Conservation (phyloP, 176 grass and related monocot genomes). For the Neostapfia colusana region DNA sequence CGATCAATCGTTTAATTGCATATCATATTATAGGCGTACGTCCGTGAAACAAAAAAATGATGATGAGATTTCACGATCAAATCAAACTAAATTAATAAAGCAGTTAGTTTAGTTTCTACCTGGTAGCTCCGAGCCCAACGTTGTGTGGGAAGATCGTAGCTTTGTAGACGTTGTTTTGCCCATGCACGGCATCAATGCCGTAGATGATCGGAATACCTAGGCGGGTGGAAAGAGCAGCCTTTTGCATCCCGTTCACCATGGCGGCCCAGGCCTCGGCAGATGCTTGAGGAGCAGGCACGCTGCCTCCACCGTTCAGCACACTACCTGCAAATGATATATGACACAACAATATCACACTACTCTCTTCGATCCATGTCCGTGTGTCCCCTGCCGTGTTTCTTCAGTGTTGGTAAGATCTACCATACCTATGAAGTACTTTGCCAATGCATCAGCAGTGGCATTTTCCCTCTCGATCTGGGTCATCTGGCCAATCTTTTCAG, state of each 20-base stretch:
- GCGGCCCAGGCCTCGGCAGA: constrained; percentile 45
- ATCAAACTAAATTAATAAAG: not conserved
- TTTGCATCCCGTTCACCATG: no score
- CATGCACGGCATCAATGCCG: no score
- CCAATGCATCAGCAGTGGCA: constrained; percentile 45
- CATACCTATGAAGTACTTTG: constrained; percentile 70
- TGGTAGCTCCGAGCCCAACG: not conserved
- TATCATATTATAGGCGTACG: no score
- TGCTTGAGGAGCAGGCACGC: constrained; percentile 59
- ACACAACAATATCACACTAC: constrained; percentile 22
- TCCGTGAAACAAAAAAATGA: no score
- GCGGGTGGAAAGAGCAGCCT: no score
- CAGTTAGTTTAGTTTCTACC: constrained; percentile 45
- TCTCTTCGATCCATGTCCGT: not conserved
- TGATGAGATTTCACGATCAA: no score
- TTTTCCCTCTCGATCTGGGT: no score
- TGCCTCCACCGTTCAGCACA: constrained; percentile 73
- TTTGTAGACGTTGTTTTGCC: no score
- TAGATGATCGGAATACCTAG: no score
- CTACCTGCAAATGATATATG: constrained; percentile 48
- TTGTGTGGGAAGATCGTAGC: no score
- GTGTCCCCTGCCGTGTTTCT: not conserved
- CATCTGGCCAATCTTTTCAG: no score
- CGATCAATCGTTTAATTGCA: no score
- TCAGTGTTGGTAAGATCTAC: not conserved